Conservation (phyloP, 306 rosid genomes). For the Luffa aegyptiaca region DNA sequence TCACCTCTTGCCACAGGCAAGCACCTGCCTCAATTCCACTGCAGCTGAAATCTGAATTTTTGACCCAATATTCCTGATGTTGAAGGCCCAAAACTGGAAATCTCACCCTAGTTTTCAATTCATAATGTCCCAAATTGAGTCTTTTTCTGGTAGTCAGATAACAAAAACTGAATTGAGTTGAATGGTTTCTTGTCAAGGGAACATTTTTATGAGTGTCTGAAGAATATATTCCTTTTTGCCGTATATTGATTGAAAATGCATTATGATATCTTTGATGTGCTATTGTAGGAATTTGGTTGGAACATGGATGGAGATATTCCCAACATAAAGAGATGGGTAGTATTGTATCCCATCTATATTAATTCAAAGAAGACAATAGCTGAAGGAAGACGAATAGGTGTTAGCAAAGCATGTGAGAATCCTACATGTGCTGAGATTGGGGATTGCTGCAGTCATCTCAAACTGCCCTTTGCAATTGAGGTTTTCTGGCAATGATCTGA, state of each 20-base stretch:
- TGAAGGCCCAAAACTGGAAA: background rate
- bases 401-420: constrained; percentile 63
- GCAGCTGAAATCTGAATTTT: background rate
- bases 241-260: background rate
- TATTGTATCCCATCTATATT: constrained; percentile 71
- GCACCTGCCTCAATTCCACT: background rate
- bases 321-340: constrained; percentile 65
- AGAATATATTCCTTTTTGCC: background rate
- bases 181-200: background rate
- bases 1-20: background rate
- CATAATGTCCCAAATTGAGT: background rate
- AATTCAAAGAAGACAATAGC: constrained; percentile 82
- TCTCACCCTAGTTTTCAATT: background rate
- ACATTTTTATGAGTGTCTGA: background rate
- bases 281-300: constrained; percentile 15
- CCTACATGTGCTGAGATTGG: constrained; percentile 79
- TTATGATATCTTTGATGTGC: background rate
- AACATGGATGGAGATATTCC: constrained; percentile 50
- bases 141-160: background rate
- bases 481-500: constrained; percentile 16
- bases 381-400: constrained; percentile 69
- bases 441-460: constrained; percentile 73
- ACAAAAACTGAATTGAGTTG: background rate
- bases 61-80: background rate
- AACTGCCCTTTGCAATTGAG: constrained; percentile 70